These are phyloP conservation scores for Physcomitrellopsis africana DNA, from an alignment of 225 moss, liverwort and hornwort genomes.

Conservation along the genomic window DNA sequence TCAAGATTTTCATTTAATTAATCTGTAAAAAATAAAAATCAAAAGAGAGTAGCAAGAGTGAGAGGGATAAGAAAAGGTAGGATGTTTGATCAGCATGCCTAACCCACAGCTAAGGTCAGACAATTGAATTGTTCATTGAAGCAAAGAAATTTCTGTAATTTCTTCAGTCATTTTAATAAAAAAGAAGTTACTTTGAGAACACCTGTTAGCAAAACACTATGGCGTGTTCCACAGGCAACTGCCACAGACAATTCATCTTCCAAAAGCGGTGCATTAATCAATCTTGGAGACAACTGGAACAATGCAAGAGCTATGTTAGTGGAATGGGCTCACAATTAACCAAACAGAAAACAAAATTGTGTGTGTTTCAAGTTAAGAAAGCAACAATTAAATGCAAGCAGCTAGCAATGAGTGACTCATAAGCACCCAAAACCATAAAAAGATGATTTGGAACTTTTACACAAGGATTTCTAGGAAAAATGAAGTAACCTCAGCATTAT, in stretches of 20 bases:
- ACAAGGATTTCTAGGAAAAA: background rate
- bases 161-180: background rate
- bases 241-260: constrained; percentile 54
- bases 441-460: background rate
- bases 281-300: constrained; percentile 67
- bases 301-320: background rate
- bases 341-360: background rate
- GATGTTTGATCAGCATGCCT: no score
- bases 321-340: no score
- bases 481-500: constrained; percentile 65
- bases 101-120: no score
- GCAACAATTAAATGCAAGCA: background rate
- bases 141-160: no score
- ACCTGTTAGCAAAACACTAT: constrained; percentile 71
- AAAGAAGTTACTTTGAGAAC: background rate
- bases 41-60: no score
- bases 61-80: no score
- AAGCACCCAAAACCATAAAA: background rate
- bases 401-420: background rate
- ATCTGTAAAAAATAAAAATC: no score
- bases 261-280: constrained; percentile 65
- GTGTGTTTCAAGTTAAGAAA: background rate
- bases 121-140: no score
- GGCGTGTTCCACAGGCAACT: constrained; percentile 78
- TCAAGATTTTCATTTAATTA: no score